Percentiles rank a stretch among this genome's conserved stretches.
These are phyloP conservation scores for Rhizopogon sp. DNA, from an alignment of 768 basidiomycete species.

Conservation along the genomic window DNA sequence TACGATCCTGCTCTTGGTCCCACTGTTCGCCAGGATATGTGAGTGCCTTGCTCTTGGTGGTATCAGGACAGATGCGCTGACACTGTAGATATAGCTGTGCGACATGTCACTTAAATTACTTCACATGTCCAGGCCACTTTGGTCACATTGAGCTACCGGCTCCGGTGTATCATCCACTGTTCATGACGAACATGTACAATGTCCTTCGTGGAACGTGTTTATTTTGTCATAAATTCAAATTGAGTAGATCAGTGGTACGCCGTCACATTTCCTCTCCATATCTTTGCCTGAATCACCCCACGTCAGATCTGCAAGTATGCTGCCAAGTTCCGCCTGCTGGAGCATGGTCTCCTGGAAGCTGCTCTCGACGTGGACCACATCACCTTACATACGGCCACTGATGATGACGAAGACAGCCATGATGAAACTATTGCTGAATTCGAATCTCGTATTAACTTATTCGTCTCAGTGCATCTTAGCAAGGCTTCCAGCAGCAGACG, in stretches of 20 bases:
- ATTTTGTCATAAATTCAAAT: conserved; percentile 92
- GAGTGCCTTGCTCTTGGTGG: conserved; percentile 27
- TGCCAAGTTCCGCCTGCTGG: conserved; percentile 83
- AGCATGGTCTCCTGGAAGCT: conserved; percentile 82
- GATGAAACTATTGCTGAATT: conserved; percentile 62
- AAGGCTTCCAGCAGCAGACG: conserved; percentile 51
- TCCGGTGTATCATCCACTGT: conserved; percentile 94
- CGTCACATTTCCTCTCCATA: conserved; percentile 8
- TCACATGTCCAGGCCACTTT: conserved; percentile 95
- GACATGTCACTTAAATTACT: conserved; percentile 90
- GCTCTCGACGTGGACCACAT: conserved; percentile 75
- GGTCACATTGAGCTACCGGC: conserved; percentile 96
- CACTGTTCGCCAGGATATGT: conserved; percentile 87
- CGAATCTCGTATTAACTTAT: conserved; percentile 57
- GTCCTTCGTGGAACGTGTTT: conserved; percentile 84
- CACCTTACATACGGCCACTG: conserved; percentile 33
- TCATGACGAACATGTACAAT: conserved; percentile 88
- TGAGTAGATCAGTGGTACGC: conserved; percentile 65
- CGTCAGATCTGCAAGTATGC: conserved; percentile 73
- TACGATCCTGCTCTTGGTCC: conserved; percentile 97
- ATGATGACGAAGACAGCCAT: conserved; percentile 32
- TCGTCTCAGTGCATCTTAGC: conserved; percentile 48
- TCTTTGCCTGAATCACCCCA: not conserved
- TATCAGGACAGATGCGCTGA: conserved; percentile 6
- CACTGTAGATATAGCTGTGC: conserved; percentile 58